A percentile compares a stretch with the other conserved stretches of the same genome.
Conservation (phyloP, 2,329 filamentous ascomycete species). For the Aureobasidium sp. region DNA sequence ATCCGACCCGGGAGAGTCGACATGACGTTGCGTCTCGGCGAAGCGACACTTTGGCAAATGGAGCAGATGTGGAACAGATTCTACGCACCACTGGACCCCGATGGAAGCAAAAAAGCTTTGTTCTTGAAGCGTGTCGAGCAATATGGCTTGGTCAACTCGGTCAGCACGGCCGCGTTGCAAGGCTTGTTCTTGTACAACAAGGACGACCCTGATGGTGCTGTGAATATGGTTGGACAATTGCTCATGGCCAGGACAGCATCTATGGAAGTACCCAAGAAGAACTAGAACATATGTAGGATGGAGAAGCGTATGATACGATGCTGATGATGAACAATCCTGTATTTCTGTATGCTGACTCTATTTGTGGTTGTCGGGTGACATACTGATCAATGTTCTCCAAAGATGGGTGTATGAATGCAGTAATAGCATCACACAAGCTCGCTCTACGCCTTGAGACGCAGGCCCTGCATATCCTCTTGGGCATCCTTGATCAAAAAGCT, state of each 20-base stretch:
- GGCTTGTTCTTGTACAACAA: conserved; percentile 96
- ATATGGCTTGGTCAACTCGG: conserved; percentile 59
- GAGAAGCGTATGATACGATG: neutral
- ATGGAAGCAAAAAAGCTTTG: conserved; percentile 51
- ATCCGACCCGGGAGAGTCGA: conserved; percentile 89
- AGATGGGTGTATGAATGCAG: neutral
- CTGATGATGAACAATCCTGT: too few relatives aligned
- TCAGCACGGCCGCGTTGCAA: conserved; percentile 87
- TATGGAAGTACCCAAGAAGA: conserved; percentile 6
- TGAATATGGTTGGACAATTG: conserved; percentile 36
- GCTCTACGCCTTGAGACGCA: conserved; percentile 59
- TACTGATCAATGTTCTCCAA: neutral
- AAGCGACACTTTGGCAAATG: conserved; percentile 80
- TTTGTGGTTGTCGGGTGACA: too few relatives aligned
- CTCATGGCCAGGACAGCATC: conserved; percentile 7
- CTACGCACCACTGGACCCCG: conserved; percentile 70
- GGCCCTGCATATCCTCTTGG: conserved; percentile 67
- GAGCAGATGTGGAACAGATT: conserved; percentile 87
- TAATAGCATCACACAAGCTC: neutral
- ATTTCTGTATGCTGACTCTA: too few relatives aligned
- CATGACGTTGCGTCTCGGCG: conserved; percentile 82
- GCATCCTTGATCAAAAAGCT: conserved; percentile 85
- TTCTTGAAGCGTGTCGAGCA: conserved; percentile 65
- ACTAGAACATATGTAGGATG: neutral
- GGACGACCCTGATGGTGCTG: conserved; percentile 77